These are phyloP conservation scores for Lanmaoa rubissima DNA, from an alignment of 768 basidiomycete species.

Conservation along the genomic window DNA sequence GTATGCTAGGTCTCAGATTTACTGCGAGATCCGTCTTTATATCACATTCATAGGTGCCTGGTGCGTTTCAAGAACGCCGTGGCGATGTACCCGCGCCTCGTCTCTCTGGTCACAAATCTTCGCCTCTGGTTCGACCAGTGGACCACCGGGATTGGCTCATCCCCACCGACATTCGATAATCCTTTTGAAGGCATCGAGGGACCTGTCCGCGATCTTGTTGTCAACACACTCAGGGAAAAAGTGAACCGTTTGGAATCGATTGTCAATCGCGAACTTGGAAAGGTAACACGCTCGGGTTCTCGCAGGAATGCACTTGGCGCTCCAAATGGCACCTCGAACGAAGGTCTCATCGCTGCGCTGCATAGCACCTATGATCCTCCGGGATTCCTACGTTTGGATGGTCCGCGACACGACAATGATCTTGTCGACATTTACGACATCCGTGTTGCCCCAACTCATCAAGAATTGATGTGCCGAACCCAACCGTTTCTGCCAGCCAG, in stretches of 20 bases:
- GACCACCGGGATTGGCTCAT: constrained; percentile 38
- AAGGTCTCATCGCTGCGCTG: constrained; percentile 41
- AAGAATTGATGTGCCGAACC: constrained; percentile 51
- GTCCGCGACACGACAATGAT: constrained; percentile 72
- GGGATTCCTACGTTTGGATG: constrained; percentile 45
- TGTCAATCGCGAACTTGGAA: constrained; percentile 48
- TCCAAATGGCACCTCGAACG: constrained; percentile 9
- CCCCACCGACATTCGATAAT: constrained; percentile 46
- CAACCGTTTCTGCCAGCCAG: constrained; percentile 63
- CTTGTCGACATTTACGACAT: constrained; percentile 53
- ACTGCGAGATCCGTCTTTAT: constrained; percentile 18
- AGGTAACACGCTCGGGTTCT: constrained; percentile 27
- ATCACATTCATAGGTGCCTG: constrained; percentile 41
- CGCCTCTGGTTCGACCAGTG: constrained; percentile 47
- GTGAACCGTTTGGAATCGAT: constrained; percentile 40
- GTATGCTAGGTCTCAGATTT: too few relatives aligned
- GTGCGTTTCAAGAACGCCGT: constrained; percentile 58
- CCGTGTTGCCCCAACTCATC: constrained; percentile 66
- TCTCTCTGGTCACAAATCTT: constrained; percentile 41
- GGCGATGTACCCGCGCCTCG: constrained; percentile 44
- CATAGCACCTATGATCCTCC: constrained; percentile 51
- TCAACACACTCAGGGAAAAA: constrained; percentile 29
- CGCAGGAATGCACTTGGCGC: neutral
- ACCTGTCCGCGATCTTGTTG: constrained; percentile 38
- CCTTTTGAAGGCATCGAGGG: constrained; percentile 33